These are phyloP conservation scores for Spiraea crenata DNA, from an alignment of 331 rosid species.

Conservation along the genomic window DNA sequence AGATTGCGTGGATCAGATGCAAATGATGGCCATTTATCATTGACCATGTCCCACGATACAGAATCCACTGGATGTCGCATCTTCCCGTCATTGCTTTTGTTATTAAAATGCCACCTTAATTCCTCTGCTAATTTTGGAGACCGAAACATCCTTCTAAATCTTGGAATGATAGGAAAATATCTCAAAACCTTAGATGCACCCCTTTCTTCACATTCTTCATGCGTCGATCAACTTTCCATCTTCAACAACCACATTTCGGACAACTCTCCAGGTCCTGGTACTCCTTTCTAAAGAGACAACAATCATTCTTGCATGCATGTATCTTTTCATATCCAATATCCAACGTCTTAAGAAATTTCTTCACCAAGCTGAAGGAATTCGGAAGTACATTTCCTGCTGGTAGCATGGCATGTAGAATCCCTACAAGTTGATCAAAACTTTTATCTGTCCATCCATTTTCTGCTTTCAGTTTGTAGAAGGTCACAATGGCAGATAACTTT, in stretches of 20 bases:
- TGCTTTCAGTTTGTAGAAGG: too few species aligned
- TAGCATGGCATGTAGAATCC: background rate
- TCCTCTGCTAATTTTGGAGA: too few species aligned
- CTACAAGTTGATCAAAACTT: background rate
- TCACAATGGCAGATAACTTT: too few species aligned
- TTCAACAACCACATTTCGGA: constrained; percentile 1
- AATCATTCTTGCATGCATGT: constrained; percentile 1
- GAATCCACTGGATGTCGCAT: too few species aligned
- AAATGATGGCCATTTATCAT: background rate
- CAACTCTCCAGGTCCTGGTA: background rate
- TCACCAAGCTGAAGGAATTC: background rate
- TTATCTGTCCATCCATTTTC: background rate
- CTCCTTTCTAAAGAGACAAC: background rate
- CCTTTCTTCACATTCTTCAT: background rate
- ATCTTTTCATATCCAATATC: background rate
- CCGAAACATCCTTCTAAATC: too few species aligned
- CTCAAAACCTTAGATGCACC: background rate
- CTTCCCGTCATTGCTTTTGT: too few species aligned
- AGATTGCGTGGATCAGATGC: background rate
- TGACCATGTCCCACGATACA: background rate
- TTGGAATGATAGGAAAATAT: too few species aligned
- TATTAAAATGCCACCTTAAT: too few species aligned
- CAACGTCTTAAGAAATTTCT: too few species aligned
- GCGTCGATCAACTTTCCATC: background rate
- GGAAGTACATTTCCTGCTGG: background rate